Evolutionary conservation across 805 yeast species (phyloP), one percentile per base, ranked within the genome.

Genomic region (Metschnikowia aberdeeniae): DNA sequence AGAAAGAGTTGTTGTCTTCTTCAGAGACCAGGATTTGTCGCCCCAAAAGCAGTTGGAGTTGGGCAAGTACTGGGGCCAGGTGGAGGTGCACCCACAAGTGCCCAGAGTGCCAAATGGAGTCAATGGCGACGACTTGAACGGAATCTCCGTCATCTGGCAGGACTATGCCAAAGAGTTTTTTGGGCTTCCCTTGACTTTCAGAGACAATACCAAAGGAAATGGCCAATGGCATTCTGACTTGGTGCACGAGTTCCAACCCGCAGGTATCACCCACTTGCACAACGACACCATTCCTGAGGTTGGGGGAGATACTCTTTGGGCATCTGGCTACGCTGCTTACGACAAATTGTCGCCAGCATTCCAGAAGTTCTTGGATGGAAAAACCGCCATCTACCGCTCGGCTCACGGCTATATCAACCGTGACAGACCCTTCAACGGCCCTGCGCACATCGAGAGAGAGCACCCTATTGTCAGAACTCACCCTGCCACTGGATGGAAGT

Each of bases 261-360:
- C 84, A 2, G 81, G 79, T 19, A 64, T 73, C 51, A 78, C 84
- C 4, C 76, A 73, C 50, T 65, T 81, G 53, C 78, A 77, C 52
- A 66, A 73, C 55, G 79, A 78, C 53, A 66, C 77, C 14, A 68
- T 75, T 26, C 80, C 81, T 6, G 55, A 56, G 1, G 70, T 69
- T 27, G 82, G 82, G 40, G 82, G 82, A 47, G 82, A 78, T 57
- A 78, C 82, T 12, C 50, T 66, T n/a, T 78, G 80, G 80, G 59
- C 76, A 4, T 72, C 79, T 34, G 81, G 82, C n/a, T 77, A 77
- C 52, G 82, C 72, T 41, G 79, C 81, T 33, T 78, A 73, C 57
- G 82, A 78, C 53, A 75, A 75, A 60, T 65, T 78, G 44, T 76
- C 81, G 3, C 77, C 77, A 19, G 74, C 73, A 1, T 63, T 78